Percentiles rank a stretch among this genome's conserved stretches.
phyloP scores from a whole-genome alignment of 2,329 filamentous ascomycete genomes.

The Claviceps fusiformis region DNA sequence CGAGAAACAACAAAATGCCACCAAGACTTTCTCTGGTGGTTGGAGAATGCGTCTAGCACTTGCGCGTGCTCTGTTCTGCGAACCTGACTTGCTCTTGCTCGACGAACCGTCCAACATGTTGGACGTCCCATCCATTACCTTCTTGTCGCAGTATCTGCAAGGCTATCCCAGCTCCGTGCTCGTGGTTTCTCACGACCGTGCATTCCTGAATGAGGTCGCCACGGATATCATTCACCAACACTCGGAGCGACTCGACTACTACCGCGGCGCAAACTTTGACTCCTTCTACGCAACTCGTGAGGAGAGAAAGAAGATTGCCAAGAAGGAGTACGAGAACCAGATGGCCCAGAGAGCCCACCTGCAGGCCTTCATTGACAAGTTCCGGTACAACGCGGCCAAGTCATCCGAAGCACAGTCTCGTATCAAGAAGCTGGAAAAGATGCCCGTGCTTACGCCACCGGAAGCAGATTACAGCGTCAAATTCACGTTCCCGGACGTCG shows the following conservation, averaged over 20 bases:
- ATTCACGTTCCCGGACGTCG: constrained; percentile 94
- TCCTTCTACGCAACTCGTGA: constrained; percentile 96
- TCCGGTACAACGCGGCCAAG: constrained; percentile 97
- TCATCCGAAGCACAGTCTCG: constrained; percentile 95
- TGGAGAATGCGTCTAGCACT: constrained; percentile 98
- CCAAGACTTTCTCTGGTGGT: constrained; percentile 97
- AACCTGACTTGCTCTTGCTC: constrained; percentile 86
- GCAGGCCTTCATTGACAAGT: constrained; percentile 98
- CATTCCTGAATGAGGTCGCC: constrained; percentile 97
- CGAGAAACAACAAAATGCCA: constrained; percentile 82
- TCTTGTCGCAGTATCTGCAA: constrained; percentile 91
- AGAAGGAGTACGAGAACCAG: constrained; percentile 97
- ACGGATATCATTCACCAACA: constrained; percentile 99
- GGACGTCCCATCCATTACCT: constrained; percentile 99
- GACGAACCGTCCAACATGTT: constrained; percentile 99
- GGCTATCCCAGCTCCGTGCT: constrained; percentile 87
- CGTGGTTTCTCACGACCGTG: constrained; percentile 96
- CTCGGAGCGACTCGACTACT: constrained; percentile 94
- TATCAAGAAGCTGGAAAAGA: constrained; percentile 97
- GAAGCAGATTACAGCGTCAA: constrained; percentile 92
- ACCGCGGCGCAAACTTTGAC: constrained; percentile 94
- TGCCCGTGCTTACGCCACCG: constrained; percentile 81
- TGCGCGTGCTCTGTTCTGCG: constrained; percentile 91
- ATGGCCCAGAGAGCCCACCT: constrained; percentile 88
- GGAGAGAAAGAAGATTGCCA: constrained; percentile 89